Evolutionary conservation across 2,329 filamentous ascomycete species (phyloP), one percentile per base, ranked within the genome.

Genomic region (Colletotrichum salicis): DNA sequence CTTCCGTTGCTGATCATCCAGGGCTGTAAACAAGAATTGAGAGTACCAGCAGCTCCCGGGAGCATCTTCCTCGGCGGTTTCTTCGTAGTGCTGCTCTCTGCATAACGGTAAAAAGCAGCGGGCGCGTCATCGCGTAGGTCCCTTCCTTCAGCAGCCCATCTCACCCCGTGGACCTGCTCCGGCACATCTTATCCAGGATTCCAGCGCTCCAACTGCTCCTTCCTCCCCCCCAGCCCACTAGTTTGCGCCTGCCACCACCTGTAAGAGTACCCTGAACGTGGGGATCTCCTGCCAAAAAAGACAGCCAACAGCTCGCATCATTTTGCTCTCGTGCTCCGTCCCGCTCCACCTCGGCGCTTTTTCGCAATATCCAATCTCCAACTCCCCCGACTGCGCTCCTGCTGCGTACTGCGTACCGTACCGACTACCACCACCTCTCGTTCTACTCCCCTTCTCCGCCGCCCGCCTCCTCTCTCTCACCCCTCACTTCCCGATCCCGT

Each of bases 401-500:
- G 19, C 37, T 41, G 37, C 37, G 37, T 41, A 41, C 37, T 41
- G 37, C 37, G 37, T 41, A 52, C 66, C 70, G 37, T 65, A 45
- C 51, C 64, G 48, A 45, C 55, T 35, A 67, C 56, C 33, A 67
- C 71, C 22, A 37, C 41, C 45, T 65, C 58, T 60, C 31, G 19
- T 55, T 61, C 41, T 29, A 22, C 41, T 33, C 58, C 22, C 56
- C 57, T 62, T 57, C 64, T 59, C 33, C 52, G 24, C 61, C 24
- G 45, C n/a, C 71, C 62, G 62, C 64, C 55, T 72, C 73, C 71
- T 67, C 71, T 67, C 71, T 71, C 74, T 73, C 72, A 70, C 80
- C 65, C 70, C 64, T 72, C 63, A 67, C 74, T 67, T 64, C 71
- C 57, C 67, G 59, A 63, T 33, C 45, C 62, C 68, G 62, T 64